These are phyloP conservation scores for Lactarius evosmus DNA, from an alignment of 768 basidiomycete genomes.

Conservation along the genomic window DNA sequence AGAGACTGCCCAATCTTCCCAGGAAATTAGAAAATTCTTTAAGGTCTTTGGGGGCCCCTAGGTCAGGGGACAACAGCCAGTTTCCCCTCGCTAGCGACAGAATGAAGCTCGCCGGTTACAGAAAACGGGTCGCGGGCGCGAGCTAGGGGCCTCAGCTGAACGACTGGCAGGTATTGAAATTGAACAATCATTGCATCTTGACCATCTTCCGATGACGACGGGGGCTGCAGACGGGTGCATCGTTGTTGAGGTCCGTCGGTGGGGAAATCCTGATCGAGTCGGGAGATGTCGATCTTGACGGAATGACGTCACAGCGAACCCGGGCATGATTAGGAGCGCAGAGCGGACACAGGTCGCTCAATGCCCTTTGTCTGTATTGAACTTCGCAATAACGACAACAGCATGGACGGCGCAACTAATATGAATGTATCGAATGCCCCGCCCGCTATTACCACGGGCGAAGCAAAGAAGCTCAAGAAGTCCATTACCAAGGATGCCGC, in stretches of 20 bases:
- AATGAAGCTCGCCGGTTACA: too few species aligned
- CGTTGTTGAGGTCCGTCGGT: background rate
- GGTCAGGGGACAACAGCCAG: background rate
- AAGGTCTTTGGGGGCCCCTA: too few species aligned
- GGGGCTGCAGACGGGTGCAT: too few species aligned
- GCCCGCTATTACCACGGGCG: background rate
- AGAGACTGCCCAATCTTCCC: too few species aligned
- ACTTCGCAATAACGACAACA: background rate
- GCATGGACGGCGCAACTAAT: constrained; percentile 9
- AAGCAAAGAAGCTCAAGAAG: constrained; percentile 42
- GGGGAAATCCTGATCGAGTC: background rate
- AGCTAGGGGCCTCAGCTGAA: too few species aligned
- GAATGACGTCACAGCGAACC: background rate
- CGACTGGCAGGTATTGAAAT: too few species aligned
- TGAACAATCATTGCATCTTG: too few species aligned
- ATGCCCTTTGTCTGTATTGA: too few species aligned
- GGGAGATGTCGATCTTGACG: background rate
- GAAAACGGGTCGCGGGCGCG: too few species aligned
- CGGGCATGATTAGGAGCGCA: background rate
- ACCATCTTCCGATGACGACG: too few species aligned
- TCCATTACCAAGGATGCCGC: constrained; percentile 48
- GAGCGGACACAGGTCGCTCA: background rate
- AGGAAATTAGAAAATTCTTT: too few species aligned
- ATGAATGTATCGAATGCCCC: constrained; percentile 15
- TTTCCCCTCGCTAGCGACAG: too few species aligned